Evolutionary conservation across 805 yeast species (phyloP).

Genomic region (Yamadazyma philogaea): DNA sequence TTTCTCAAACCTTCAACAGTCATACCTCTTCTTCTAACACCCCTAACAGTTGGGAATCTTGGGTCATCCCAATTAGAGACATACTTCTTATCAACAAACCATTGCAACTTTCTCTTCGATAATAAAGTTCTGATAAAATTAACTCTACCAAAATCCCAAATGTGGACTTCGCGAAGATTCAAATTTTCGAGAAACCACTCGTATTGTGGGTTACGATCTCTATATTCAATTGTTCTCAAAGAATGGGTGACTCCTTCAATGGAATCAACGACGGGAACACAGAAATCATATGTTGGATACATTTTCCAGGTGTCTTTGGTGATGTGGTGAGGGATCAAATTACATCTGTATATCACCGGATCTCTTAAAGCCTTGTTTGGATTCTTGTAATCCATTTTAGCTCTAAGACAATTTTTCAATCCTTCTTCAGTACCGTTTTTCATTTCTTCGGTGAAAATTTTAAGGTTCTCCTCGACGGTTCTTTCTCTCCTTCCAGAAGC

Average conservation of each 20-base stretch:
- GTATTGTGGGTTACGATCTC: slow-evolving; percentile 98
- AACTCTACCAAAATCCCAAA: slow-evolving; percentile 98
- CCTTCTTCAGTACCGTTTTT: slow-evolving; percentile 92
- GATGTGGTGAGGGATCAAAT: slow-evolving; percentile 96
- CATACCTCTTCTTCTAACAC: slow-evolving; percentile 99
- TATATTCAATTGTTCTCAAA: slow-evolving; percentile 94
- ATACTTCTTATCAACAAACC: slow-evolving; percentile 92
- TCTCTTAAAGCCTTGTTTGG: slow-evolving; percentile 94
- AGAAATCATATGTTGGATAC: slow-evolving; percentile 98
- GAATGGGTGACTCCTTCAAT: slow-evolving; percentile 98
- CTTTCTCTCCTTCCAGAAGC: slow-evolving; percentile 91
- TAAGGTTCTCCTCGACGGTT: slow-evolving; percentile 86
- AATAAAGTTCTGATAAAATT: slow-evolving; percentile 94
- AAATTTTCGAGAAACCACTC: slow-evolving; percentile 90
- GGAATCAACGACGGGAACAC: slow-evolving; percentile 95
- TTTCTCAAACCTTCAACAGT: slow-evolving; percentile 94
- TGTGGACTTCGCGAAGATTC: slow-evolving; percentile 83
- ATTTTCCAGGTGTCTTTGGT: slow-evolving; percentile 92
- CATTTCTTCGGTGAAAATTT: slow-evolving; percentile 87
- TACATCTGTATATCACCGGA: slow-evolving; percentile 97
- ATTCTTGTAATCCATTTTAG: slow-evolving; percentile 90
- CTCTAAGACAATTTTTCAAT: slow-evolving; percentile 88
- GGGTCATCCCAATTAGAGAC: slow-evolving; percentile 99
- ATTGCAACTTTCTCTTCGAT: slow-evolving; percentile 96
- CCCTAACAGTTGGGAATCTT: slow-evolving; percentile 98